Percentiles rank a stretch among this genome's conserved stretches.
Evolutionary conservation across 2,329 filamentous ascomycete species (phyloP).

Genomic region (Alternaria triticimaculans): DNA sequence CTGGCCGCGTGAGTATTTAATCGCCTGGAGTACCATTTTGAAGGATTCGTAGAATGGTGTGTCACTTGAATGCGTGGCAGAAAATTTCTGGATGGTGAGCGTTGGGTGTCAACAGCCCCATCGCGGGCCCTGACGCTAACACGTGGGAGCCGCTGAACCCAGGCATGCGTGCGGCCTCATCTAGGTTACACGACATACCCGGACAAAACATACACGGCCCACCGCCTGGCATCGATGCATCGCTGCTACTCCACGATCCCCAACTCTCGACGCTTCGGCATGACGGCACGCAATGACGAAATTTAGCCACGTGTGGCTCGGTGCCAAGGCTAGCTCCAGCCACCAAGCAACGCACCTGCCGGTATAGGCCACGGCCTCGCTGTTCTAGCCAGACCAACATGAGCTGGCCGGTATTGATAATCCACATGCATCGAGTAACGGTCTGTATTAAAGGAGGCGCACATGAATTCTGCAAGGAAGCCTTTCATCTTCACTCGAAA

Average conservation of each 20-base stretch:
- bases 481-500: background rate
- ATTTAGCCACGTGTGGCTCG: constrained; percentile 13
- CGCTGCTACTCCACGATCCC: background rate
- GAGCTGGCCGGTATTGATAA: background rate
- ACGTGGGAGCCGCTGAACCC: constrained; percentile 7
- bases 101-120: constrained; percentile 27
- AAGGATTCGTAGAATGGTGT: constrained; percentile 9
- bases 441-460: background rate
- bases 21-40: constrained; percentile 71
- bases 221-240: background rate
- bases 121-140: constrained; percentile 16
- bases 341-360: constrained; percentile 5
- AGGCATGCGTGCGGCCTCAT: background rate
- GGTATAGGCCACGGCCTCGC: background rate
- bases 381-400: background rate
- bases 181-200: background rate
- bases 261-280: background rate
- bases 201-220: background rate
- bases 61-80: constrained; percentile 6
- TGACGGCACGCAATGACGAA: constrained; percentile 7
- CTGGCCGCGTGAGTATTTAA: constrained; percentile 75
- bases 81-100: constrained; percentile 31
- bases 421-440: background rate
- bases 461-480: background rate
- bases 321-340: constrained; percentile 7